Percentiles rank a stretch among this genome's conserved stretches.
These are phyloP conservation scores for Leishmania mexicana DNA, from an alignment of 208 protist genomes.

Conservation along the genomic window DNA sequence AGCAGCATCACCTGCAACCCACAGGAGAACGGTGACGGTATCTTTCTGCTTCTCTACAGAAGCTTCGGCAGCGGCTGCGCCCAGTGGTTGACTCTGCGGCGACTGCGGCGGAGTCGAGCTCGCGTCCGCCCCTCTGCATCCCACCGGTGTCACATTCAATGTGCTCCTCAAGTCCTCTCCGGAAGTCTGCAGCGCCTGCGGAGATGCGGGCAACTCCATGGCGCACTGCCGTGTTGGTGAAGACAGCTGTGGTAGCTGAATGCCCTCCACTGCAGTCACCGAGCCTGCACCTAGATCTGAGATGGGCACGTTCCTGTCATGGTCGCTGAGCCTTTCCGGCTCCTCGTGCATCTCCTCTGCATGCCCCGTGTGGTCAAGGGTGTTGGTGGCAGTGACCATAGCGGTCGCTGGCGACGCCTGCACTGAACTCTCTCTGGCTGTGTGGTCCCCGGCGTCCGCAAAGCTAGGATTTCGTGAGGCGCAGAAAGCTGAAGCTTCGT, in stretches of 20 bases:
- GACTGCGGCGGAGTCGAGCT: background rate
- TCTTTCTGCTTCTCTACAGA: background rate
- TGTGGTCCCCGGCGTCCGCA: background rate
- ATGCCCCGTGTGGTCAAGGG: background rate
- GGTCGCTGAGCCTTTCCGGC: background rate
- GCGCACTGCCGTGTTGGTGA: background rate
- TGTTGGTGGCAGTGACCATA: too few relatives aligned
- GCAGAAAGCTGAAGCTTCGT: constrained; percentile 22
- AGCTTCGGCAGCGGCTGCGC: too few relatives aligned
- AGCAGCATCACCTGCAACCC: constrained; percentile 7
- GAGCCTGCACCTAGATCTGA: background rate
- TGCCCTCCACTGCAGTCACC: background rate
- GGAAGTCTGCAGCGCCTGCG: background rate
- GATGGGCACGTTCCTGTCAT: background rate
- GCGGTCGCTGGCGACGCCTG: background rate
- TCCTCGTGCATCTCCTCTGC: background rate
- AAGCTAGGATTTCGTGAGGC: constrained; percentile 13
- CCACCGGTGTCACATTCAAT: too few relatives aligned
- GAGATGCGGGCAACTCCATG: background rate
- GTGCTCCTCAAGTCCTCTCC: background rate
- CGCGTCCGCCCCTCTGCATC: background rate
- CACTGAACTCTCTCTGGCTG: background rate
- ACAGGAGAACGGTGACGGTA: constrained; percentile 26
- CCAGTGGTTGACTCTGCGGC: too few relatives aligned
- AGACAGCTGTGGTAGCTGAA: background rate